Evolutionary conservation across 2,329 filamentous ascomycete species (phyloP), one percentile per base, ranked within the genome.

Genomic region (Dactylellina haptotyla): DNA sequence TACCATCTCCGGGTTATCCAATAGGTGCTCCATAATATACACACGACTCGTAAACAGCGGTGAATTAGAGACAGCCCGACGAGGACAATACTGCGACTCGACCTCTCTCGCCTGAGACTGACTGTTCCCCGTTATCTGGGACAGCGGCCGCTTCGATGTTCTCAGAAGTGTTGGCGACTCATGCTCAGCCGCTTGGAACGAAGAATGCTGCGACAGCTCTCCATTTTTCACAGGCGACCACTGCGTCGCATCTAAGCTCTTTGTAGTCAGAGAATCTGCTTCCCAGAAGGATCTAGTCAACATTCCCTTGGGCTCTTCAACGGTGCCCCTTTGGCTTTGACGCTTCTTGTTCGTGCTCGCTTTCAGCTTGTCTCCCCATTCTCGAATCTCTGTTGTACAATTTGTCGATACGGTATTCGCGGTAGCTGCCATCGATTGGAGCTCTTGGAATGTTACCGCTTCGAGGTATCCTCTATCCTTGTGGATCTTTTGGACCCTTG

Each of bases 401-500:
- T 87, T 85, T 12, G 85, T 80, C 0, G 80, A 80, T 0, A 85
- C 82, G 1, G 82, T 79, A 32, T 82, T 83, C 16, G 89, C 87
- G 28, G 85, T 82, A 28, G 83, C 80, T 0, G 90, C 92, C 78
- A 91, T 83, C 4, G 84, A 79, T 76, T 93, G 90, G 2, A 97
- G 82, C 59, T 92, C 88, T 0, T 85, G 80, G 75, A 93, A 91
- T 0, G 88, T 87, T 16, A 91, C 82, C 0, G 88, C 85, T 67
- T 96, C 90, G 20, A 84, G 82, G 78, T 87, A 90, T 1, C 86
- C 86, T 23, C 92, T 85, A 79, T 97, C 92, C 72, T 85, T 86
- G 77, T 96, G 92, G 8, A 96, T 84, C 78, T 94, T 96, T 65
- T 87, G 84, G 2, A 94, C 87, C 1, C 86, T 84, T 0, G 93